These are phyloP conservation scores for Suillus alpinus DNA, from an alignment of 768 basidiomycete species.

Conservation along the genomic window DNA sequence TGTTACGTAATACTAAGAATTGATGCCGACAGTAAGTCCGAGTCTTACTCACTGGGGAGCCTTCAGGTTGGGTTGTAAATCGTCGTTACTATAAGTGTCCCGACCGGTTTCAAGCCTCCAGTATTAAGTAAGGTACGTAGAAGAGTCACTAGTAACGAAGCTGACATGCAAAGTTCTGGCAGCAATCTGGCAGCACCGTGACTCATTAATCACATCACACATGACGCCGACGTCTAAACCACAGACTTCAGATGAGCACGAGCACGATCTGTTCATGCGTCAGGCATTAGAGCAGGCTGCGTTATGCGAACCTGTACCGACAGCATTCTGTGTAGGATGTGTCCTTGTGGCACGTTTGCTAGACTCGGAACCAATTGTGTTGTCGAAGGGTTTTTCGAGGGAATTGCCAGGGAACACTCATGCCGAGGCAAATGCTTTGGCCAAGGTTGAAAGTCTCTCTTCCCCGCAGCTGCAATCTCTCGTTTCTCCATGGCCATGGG, in stretches of 20 bases:
- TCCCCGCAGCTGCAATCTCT: conserved; percentile 40
- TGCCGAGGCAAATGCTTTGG: conserved; percentile 91
- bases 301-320: conserved; percentile 64
- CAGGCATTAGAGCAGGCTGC: conserved; percentile 70
- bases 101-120: conserved; percentile 20
- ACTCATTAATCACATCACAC: background rate
- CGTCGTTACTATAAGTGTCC: background rate
- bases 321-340: conserved; percentile 92
- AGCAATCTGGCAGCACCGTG: background rate
- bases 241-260: conserved; percentile 9
- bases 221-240: background rate
- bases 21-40: background rate
- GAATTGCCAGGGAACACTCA: conserved; percentile 94
- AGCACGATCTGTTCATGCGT: conserved; percentile 47
- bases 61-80: background rate
- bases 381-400: conserved; percentile 85
- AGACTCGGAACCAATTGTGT: conserved; percentile 42
- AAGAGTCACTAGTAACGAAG: conserved; percentile 16
- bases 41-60: too few relatives aligned
- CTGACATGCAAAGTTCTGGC: background rate
- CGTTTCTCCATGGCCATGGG: conserved; percentile 12
- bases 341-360: conserved; percentile 57
- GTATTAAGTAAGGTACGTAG: conserved; percentile 41
- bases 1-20: background rate
- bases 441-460: conserved; percentile 58